phyloP scores from a whole-genome alignment of 108 stramenopile genomes.

The Nitzschia palea region DNA sequence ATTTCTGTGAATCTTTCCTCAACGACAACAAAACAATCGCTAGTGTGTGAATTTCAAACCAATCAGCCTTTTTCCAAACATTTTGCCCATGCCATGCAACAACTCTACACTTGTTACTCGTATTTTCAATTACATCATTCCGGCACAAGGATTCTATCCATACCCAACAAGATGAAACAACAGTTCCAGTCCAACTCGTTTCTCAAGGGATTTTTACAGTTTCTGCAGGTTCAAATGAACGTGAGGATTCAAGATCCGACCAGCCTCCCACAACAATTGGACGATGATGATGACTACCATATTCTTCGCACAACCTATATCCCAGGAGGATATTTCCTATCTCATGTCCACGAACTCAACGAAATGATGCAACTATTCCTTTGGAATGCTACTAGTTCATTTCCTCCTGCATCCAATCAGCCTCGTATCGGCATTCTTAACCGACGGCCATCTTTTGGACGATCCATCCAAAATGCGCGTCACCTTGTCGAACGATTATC shows the following conservation, averaged over 20 bases:
- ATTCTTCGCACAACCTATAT: not conserved
- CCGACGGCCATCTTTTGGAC: constrained; percentile 17
- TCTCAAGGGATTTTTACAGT: constrained; percentile 21
- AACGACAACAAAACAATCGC: not conserved
- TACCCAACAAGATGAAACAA: not conserved
- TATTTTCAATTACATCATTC: constrained; percentile 23
- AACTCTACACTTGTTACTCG: constrained; percentile 36
- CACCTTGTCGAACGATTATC: not conserved
- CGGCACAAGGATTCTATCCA: not conserved
- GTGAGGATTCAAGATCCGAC: not conserved
- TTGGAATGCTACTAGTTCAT: not conserved
- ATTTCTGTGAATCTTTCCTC: not conserved
- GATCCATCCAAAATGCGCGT: constrained; percentile 27
- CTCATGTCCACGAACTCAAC: constrained; percentile 23
- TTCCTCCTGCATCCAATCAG: not conserved
- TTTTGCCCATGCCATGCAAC: constrained; percentile 51
- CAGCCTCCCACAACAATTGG: not conserved
- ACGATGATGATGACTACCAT: not conserved
- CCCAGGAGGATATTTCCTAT: constrained; percentile 19
- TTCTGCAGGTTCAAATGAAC: constrained; percentile 7
- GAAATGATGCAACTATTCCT: not conserved
- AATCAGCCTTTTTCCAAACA: constrained; percentile 10
- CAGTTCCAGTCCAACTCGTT: constrained; percentile 25
- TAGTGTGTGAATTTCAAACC: constrained; percentile 9
- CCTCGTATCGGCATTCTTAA: constrained; percentile 42